Evolutionary conservation across 768 basidiomycete genomes (phyloP), one percentile per base, ranked within the genome.

Genomic region (Coprinellus micaceus): DNA sequence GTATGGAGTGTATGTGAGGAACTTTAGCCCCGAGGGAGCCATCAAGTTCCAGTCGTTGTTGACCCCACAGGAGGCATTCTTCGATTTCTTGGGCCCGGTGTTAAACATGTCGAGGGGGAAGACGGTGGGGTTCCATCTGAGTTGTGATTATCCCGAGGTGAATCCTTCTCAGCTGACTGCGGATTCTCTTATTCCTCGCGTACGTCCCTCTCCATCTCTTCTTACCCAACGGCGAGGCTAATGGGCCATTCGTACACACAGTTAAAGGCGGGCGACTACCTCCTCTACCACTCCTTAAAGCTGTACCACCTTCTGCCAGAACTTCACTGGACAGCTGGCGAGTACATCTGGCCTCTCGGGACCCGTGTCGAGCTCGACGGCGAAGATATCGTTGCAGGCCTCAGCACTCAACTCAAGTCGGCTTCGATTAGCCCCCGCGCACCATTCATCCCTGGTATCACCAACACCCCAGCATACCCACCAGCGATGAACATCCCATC

Each of bases 271-370:
- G 84, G 84, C 21, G 90, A 92, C 63, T 83, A 85, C 3, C 67
- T 89, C 29, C 69, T 92, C 7, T 90, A 89, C 67, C 86, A 89
- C 51, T 86, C 89, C 2, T 71, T 91, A 66, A 89, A 88, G 67
- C 68, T 86, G 37, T 89, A 84, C 75, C 90, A 90, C 58, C 82
- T 92, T 45, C 68, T 73, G 1, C 87, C 88, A 0, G 87, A 87
- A 58, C 77, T 92, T 1, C 87, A 87, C 57, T 92, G 88, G 86
- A 83, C 85, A 17, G 90, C 91, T 29, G 89, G 89, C 1, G 89
- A 89, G 19, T 91, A 87, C 67, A 77, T 92, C 58, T 92, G 91
- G 90, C 84, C 89, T 0, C 75, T 82, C 24, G 86, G 88, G 63
- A 81, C 82, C 50, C 79, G 81, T 0, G 85, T 91, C 19, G 87